These are phyloP conservation scores for Dothidotthia symphoricarpi DNA, from an alignment of 2,329 filamentous ascomycete genomes.

Conservation along the genomic window DNA sequence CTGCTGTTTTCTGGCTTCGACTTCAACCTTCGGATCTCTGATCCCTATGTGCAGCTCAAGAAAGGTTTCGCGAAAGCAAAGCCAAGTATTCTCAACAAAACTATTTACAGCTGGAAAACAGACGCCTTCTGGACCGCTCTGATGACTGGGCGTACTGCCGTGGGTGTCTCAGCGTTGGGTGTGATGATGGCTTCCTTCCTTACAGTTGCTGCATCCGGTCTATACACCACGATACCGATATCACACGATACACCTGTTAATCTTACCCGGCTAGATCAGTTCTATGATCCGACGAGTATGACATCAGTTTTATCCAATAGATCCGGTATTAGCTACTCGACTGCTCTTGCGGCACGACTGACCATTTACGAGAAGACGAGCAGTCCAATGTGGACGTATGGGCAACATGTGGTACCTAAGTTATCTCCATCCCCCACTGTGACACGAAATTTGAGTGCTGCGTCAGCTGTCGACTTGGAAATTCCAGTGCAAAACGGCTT, in stretches of 20 bases:
- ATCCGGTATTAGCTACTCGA: not conserved
- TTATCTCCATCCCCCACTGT: not conserved
- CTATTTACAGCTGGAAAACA: conserved; percentile 2
- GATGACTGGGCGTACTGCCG: not conserved
- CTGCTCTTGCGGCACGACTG: not conserved
- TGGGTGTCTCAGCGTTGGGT: not conserved
- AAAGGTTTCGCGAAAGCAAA: not conserved
- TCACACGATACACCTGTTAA: not conserved
- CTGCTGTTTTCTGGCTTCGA: conserved; percentile 1
- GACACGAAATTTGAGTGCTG: not conserved
- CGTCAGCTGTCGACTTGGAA: not conserved
- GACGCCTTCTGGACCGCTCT: conserved; percentile 1
- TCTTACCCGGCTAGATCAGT: not conserved
- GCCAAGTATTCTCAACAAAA: conserved; percentile 1
- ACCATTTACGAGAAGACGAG: not conserved
- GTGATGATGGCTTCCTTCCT: conserved; percentile 1
- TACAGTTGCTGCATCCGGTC: not conserved
- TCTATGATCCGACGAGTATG: not conserved
- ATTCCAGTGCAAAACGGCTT: not conserved
- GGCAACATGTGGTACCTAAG: not conserved
- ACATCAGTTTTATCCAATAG: too few relatives aligned
- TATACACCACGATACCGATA: not conserved
- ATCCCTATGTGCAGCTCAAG: conserved; percentile 2
- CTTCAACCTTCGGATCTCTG: conserved; percentile 2
- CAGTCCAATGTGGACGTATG: not conserved